Evolutionary conservation across 768 basidiomycete species (phyloP), one percentile per base, ranked within the genome.

Genomic region (Leccinum imitatum): DNA sequence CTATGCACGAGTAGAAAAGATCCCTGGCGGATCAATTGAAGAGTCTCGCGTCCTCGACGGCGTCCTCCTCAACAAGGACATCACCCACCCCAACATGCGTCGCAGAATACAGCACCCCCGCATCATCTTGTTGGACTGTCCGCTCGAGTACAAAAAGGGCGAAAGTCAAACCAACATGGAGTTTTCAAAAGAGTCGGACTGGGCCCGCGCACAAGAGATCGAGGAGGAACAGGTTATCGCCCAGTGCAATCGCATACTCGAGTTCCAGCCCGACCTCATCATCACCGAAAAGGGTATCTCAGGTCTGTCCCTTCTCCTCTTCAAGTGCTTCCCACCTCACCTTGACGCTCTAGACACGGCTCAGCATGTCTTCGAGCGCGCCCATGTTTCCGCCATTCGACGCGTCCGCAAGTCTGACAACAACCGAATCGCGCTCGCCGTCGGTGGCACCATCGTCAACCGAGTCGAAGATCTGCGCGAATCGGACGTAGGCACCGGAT

Each of bases 321-420:
- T 10, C 15, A 1, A 47, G 4, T 47, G 31, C 31, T 33, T 33
- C 31, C 31, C 11, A 11, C 5, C 31, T 33, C 11, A 33, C 31
- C 31, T 47, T 21, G 19, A 46, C 1, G 35, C 35, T 37, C 35
- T 21, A 95, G 96, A 99, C 68, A 86, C 93, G 53, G 96, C 97
- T 0, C 97, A 98, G 67, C 90, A 95, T 66, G 84, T 94, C 69
- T 84, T 98, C 59, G 84, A 86, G 68, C 91, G 91, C 68, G 82
- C 90, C 64, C 90, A 93, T 69, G 85, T 98, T 59, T 90, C 94
- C n/a, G 91, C 93, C 31, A 82, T 98, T 61, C 91, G 97, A 46
- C 90, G 97, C n/a, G 95, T 98, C 10, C 89, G 97, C 71, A 99
- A 98, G 76, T 95, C 94, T 3, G 97, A 99, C 75, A 98, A 98